phyloP scores from a whole-genome alignment of 2,329 filamentous ascomycete species.

The Diaporthe ampelina region DNA sequence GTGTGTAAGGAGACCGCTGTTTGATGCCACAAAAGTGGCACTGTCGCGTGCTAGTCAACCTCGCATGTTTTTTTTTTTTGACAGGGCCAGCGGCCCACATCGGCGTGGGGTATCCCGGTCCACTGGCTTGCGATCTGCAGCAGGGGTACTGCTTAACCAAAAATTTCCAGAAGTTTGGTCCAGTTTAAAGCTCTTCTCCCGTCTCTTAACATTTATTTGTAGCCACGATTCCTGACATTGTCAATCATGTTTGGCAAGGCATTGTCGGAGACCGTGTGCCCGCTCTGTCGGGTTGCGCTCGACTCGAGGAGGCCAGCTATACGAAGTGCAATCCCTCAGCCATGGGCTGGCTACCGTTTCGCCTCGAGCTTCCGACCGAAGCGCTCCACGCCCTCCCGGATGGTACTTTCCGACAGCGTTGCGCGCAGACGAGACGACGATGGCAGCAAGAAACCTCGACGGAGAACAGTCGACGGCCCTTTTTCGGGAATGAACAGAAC shows the following conservation, averaged over 20 bases:
- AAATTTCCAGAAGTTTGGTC: slow-evolving; percentile 31
- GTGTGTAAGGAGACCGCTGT: neutral
- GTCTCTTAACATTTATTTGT: neutral
- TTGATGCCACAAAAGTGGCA: no score
- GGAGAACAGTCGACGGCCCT: slow-evolving; percentile 60
- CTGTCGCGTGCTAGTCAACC: no score
- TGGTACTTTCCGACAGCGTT: slow-evolving; percentile 70
- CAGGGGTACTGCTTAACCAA: slow-evolving; percentile 21
- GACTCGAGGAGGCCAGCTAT: slow-evolving; percentile 28
- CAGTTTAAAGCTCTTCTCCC: neutral
- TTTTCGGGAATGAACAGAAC: slow-evolving; percentile 71
- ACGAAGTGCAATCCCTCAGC: slow-evolving; percentile 42
- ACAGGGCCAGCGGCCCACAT: neutral
- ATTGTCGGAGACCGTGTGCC: slow-evolving; percentile 38
- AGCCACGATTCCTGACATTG: neutral
- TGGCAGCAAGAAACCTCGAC: slow-evolving; percentile 54
- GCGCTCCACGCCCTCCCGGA: slow-evolving; percentile 64
- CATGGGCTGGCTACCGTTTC: slow-evolving; percentile 54
- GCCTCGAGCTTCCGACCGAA: slow-evolving; percentile 51
- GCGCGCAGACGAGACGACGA: slow-evolving; percentile 51
- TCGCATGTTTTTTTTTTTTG: no score
- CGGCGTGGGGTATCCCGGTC: neutral
- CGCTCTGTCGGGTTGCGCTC: slow-evolving; percentile 35
- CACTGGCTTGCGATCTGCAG: neutral
- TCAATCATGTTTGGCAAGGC: slow-evolving; percentile 38